Evolutionary conservation across 495 filamentous ascomycete species (phyloP).

Genomic region (Talaromyces proteolyticus): DNA sequence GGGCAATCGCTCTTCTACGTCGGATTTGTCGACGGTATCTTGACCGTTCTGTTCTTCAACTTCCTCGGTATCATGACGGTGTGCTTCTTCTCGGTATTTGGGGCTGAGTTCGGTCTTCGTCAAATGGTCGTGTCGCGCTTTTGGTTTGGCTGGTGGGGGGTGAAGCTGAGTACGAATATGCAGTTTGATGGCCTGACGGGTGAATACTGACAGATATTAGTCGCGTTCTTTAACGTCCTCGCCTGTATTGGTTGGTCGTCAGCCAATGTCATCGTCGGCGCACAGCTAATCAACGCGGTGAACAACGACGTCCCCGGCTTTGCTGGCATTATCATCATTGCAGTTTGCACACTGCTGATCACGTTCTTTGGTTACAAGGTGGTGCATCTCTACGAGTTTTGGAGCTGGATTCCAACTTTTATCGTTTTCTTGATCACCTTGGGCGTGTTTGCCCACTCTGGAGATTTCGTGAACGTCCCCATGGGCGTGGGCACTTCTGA

Average conservation of each 20-base stretch:
- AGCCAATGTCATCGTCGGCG: slow-evolving; percentile 77
- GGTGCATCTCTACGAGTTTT: slow-evolving; percentile 76
- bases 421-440: slow-evolving; percentile 75
- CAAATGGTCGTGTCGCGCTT: slow-evolving; percentile 85
- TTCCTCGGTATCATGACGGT: slow-evolving; percentile 67
- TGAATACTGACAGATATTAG: too few species aligned
- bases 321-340: slow-evolving; percentile 74
- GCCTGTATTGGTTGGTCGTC: slow-evolving; percentile 74
- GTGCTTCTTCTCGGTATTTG: slow-evolving; percentile 76
- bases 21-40: slow-evolving; percentile 70
- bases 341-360: slow-evolving; percentile 62
- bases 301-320: slow-evolving; percentile 64
- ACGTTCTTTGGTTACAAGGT: slow-evolving; percentile 75
- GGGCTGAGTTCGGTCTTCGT: slow-evolving; percentile 69
- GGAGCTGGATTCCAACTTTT: slow-evolving; percentile 71
- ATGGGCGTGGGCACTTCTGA: slow-evolving; percentile 58
- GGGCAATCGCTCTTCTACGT: slow-evolving; percentile 61
- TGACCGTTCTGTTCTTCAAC: slow-evolving; percentile 76
- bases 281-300: slow-evolving; percentile 72
- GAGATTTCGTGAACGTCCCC: slow-evolving; percentile 63
- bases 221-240: slow-evolving; percentile 70
- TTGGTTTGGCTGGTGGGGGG: slow-evolving; percentile 70
- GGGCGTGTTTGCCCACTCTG: slow-evolving; percentile 67
- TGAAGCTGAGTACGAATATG: slow-evolving; percentile 63
- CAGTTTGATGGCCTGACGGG: too few species aligned